phyloP scores from a whole-genome alignment of 768 basidiomycete species.

The Macrolepiota dolichaula region DNA sequence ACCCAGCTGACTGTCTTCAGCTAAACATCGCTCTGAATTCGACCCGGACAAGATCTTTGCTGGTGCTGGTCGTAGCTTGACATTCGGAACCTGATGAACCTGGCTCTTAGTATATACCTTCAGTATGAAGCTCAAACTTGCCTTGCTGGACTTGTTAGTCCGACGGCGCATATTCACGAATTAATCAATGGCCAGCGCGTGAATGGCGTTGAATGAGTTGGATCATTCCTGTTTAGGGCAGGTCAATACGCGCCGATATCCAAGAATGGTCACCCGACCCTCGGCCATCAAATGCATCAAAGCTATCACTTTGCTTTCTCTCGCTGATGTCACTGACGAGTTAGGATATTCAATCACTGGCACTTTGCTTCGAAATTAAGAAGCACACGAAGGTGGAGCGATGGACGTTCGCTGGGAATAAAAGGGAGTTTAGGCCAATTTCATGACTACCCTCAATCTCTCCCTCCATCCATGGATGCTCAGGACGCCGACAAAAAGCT shows the following conservation, averaged over 20 bases:
- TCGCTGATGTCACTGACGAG: too few relatives aligned
- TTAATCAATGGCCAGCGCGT: background rate
- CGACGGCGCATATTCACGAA: slow-evolving; percentile 41
- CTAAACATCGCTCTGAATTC: slow-evolving; percentile 35
- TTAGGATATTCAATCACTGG: background rate
- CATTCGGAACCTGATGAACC: slow-evolving; percentile 66
- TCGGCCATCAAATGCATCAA: background rate
- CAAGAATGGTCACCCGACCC: background rate
- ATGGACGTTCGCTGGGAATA: background rate
- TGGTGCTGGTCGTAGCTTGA: slow-evolving; percentile 71
- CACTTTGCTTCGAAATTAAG: background rate
- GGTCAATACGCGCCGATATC: slow-evolving; percentile 1
- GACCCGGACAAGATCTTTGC: slow-evolving; percentile 27
- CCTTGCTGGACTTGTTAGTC: slow-evolving; percentile 68
- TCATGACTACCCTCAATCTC: background rate
- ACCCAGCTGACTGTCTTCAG: slow-evolving; percentile 45
- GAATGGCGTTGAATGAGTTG: background rate
- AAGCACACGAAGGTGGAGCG: slow-evolving; percentile 7
- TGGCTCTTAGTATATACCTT: background rate
- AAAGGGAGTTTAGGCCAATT: background rate
- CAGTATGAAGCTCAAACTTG: slow-evolving; percentile 14
- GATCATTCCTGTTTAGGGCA: slow-evolving; percentile 9
- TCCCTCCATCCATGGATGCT: background rate
- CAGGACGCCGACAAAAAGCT: background rate
- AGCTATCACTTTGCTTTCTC: background rate